Percentiles rank a stretch among this genome's conserved stretches.
phyloP scores from a whole-genome alignment of 2,329 filamentous ascomycete species.

The Aspergillus hiratsukae region DNA sequence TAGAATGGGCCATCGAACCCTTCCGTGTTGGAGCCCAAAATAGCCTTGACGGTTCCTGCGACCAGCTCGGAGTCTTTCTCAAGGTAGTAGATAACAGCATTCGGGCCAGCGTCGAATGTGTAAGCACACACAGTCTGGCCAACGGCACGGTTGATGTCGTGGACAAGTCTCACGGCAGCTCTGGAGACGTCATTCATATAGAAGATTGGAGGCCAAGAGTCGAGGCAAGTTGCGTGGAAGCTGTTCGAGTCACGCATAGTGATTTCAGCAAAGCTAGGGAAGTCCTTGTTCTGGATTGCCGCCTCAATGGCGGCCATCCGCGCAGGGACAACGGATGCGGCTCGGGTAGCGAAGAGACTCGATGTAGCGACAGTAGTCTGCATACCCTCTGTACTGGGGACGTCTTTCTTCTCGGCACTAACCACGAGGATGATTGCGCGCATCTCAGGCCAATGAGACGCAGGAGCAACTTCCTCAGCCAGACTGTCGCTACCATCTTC shows the following conservation, averaged over 20 bases:
- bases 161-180: slow-evolving; percentile 81
- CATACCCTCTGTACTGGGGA: slow-evolving; percentile 91
- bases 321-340: slow-evolving; percentile 70
- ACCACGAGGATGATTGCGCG: slow-evolving; percentile 86
- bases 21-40: slow-evolving; percentile 61
- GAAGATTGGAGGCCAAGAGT: slow-evolving; percentile 96
- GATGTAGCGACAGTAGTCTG: slow-evolving; percentile 93
- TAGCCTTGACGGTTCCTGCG: slow-evolving; percentile 70
- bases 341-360: slow-evolving; percentile 75
- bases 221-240: slow-evolving; percentile 91
- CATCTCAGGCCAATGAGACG: slow-evolving; percentile 93
- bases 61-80: slow-evolving; percentile 70
- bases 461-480: slow-evolving; percentile 82
- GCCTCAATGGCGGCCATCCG: slow-evolving; percentile 82
- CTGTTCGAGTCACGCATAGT: slow-evolving; percentile 97
- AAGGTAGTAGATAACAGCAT: slow-evolving; percentile 93
- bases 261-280: slow-evolving; percentile 78
- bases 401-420: slow-evolving; percentile 91
- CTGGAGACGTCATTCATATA: slow-evolving; percentile 94
- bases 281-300: slow-evolving; percentile 73
- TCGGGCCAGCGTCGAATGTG: slow-evolving; percentile 95
- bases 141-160: slow-evolving; percentile 77
- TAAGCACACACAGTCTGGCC: slow-evolving; percentile 84
- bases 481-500: slow-evolving; percentile 80
- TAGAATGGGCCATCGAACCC: slow-evolving; percentile 56